phyloP scores from a whole-genome alignment of 2,329 filamentous ascomycete genomes.

The Paraconiothyrium sp. region DNA sequence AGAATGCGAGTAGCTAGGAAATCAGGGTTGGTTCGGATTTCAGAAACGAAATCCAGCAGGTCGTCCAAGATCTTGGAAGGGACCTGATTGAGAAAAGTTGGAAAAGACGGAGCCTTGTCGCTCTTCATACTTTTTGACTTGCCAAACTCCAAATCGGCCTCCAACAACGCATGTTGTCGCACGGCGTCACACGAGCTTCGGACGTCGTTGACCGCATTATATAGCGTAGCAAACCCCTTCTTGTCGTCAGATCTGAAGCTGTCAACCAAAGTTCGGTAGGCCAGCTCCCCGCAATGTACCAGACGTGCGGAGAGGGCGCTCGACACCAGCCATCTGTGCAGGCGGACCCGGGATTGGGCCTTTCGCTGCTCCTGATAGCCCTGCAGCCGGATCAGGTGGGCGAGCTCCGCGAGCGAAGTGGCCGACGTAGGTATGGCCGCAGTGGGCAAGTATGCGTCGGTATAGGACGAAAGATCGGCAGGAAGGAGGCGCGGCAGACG shows the following conservation, averaged over 20 bases:
- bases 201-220: conserved; percentile 81
- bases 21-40: conserved; percentile 85
- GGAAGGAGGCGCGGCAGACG: conserved; percentile 66
- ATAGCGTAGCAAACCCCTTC: conserved; percentile 76
- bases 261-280: conserved; percentile 79
- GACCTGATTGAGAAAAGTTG: conserved; percentile 70
- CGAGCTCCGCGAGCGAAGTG: conserved; percentile 79
- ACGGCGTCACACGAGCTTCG: conserved; percentile 79
- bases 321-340: conserved; percentile 78
- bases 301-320: conserved; percentile 79
- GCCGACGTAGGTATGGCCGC: conserved; percentile 67
- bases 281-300: conserved; percentile 76
- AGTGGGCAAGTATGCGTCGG: conserved; percentile 66
- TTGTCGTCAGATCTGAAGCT: conserved; percentile 82
- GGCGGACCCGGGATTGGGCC: conserved; percentile 74
- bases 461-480: conserved; percentile 72
- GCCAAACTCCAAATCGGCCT: conserved; percentile 73
- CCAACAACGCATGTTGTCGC: conserved; percentile 74
- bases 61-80: conserved; percentile 77
- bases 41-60: conserved; percentile 80
- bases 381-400: conserved; percentile 78
- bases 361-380: conserved; percentile 85
- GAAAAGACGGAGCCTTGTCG: conserved; percentile 57
- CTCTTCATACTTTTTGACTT: conserved; percentile 48
- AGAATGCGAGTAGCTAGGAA: conserved; percentile 86